Base-by-base conservation (phyloP, 352 stramenopile species). In the Globisporangium echinulatum region DNA sequence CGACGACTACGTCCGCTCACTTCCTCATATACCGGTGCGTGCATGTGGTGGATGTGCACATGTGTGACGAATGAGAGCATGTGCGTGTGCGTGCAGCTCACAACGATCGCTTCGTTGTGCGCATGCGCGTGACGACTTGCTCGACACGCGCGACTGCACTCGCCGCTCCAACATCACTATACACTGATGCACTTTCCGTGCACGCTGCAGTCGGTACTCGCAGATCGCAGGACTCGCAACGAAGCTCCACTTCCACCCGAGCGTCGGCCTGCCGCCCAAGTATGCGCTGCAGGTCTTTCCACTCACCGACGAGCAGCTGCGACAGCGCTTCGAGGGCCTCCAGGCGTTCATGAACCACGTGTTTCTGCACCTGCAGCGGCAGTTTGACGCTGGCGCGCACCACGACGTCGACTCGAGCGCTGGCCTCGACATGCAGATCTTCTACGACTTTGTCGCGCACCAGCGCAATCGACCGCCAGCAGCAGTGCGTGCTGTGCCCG, bases 361-460 rank as follows among this genome's bases (percentile, higher is more conserved):
- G 3, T 72, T 88, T 46, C 54, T 49, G 7, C 69, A 82, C 47
- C 56, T 93, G 14, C 49, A 57, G 3, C 59, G 55, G 25, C 72
- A 85, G 53, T 71, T 85, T 51, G 70, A 78, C 8, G 67, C 77
- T 8, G 80, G 83, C 1, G 40, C 82, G 47, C 83, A 91, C 17
- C 81, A 91, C 54, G 81, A 90, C 61, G 67, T 74, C 3, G 62
- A 58, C 52, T 88, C 77, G 1, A 71, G 62, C 44, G 79, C 79
- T 1, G 81, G 81, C 0, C 62, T 85, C n/a, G 83, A 93, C 62
- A 91, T 93, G 75, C 83, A 93, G 70, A 77, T 88, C 58, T 89
- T 90, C 61, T 83, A 74, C 57, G 83, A 91, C 61, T 93, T 93
- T 74, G 65, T 90, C 33, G 64, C 68, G 6, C 63, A 78, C 46